Evolutionary conservation across 179 eudicot species (phyloP), one percentile per base, ranked within the genome.

Genomic region (Amaranthus tricolor): DNA sequence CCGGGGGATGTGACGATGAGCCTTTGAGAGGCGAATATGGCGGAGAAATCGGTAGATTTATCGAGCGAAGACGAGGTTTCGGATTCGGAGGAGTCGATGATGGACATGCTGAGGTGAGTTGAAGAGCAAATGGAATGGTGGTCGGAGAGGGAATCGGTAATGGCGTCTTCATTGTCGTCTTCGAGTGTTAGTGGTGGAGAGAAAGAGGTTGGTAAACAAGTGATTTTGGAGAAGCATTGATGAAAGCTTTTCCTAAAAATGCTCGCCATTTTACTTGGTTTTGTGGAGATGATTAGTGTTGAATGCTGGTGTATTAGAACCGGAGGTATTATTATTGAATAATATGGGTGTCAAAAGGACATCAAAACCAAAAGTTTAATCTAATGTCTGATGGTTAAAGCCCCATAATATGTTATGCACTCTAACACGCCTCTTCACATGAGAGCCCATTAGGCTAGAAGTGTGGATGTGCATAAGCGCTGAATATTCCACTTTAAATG

Each of bases 1-100:
- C 96, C 96, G 0, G 96, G 96, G 17, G 90, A 81, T 56, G 96
- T 80, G 87, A 89, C 85, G 79, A 91, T 89, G 86, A 91, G 85
- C 74, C 96, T 85, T 1, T 71, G 84, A 19, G 91, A 85, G 79
- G 91, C 83, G 61, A 79, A 80, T 21, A 78, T 76, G 54, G 83
- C 62, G 76, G 89, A 78, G 57, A 91, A 87, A 50, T 90, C 89
- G 24, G 79, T 78, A 55, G 70, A 51, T 62, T 76, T 72, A 71
- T 79, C 85, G 45, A 88, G 85, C 54, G 80, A 74, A 77, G 74
- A 56, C 49, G 78, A 72, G 72, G 52, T 10, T 14, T 86, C 50
- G 66, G 76, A 71, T 47, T 71, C 55, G 66, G 84, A 77, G 69
- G 82, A 81, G 21, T 86, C 11, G 67, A 9, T 12, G 21, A 61